phyloP scores from a whole-genome alignment of 306 rosid species.

The Vigna nakashimae region DNA sequence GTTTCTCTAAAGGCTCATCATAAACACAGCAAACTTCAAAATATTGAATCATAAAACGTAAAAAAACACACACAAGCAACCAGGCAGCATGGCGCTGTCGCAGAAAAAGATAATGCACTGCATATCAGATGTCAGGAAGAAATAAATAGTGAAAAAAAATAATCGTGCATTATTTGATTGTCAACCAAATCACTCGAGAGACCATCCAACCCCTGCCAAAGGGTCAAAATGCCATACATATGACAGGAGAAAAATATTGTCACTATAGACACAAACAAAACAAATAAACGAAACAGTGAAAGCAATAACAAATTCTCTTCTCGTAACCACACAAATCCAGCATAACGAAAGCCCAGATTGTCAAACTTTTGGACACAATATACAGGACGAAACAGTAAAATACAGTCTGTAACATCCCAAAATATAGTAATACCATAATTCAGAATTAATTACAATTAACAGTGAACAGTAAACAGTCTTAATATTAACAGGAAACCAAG shows the following conservation, averaged over 20 bases:
- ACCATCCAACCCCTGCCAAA: slow-evolving; percentile 3
- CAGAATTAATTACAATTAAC: too few species aligned
- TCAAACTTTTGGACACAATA: neutral
- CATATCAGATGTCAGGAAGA: slow-evolving; percentile 19
- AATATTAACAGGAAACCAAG: too few species aligned
- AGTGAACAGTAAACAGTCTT: too few species aligned
- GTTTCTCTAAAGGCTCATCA: slow-evolving; percentile 19
- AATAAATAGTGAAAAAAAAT: slow-evolving; percentile 10
- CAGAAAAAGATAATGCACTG: slow-evolving; percentile 22
- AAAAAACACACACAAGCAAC: neutral
- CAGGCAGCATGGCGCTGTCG: neutral
- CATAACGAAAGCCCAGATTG: neutral
- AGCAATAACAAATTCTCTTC: neutral
- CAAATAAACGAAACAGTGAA: slow-evolving; percentile 29
- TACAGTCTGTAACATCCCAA: too few species aligned
- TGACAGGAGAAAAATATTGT: slow-evolving; percentile 28
- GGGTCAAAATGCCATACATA: slow-evolving; percentile 22
- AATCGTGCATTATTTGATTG: neutral
- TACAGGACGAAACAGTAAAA: slow-evolving; percentile 13
- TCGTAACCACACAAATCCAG: slow-evolving; percentile 25
- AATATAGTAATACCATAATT: too few species aligned
- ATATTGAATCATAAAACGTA: slow-evolving; percentile 11
- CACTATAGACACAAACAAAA: neutral
- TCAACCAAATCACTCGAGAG: slow-evolving; percentile 7
- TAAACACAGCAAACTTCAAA: slow-evolving; percentile 23